Evolutionary conservation across 73 alveolate species (phyloP).

Genomic region (Paramecium sonneborni): DNA sequence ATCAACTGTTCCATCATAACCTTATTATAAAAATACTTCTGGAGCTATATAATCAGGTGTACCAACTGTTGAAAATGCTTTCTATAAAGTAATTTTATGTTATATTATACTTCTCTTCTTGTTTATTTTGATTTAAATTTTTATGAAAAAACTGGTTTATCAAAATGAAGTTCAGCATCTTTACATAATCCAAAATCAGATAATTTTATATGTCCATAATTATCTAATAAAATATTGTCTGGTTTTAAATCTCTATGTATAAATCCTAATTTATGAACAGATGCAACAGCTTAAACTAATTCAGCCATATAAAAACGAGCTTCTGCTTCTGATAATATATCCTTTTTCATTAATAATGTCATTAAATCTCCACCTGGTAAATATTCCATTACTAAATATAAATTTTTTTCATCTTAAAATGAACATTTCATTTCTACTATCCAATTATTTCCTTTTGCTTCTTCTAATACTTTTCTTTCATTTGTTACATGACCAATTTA

Average conservation of each 20-base stretch:
- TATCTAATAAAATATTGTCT: slow-evolving; percentile 55
- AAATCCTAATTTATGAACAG: slow-evolving; percentile 57
- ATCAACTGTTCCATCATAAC: slow-evolving; percentile 91
- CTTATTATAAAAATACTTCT: slow-evolving; percentile 89
- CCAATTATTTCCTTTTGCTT: slow-evolving; percentile 68
- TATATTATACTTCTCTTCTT: slow-evolving; percentile 72
- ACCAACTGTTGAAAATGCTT: slow-evolving; percentile 96
- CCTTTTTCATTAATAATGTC: slow-evolving; percentile 73
- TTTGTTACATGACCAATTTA: slow-evolving; percentile 80
- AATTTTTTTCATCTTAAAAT: slow-evolving; percentile 80
- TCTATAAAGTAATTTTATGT: background rate
- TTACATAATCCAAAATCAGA: slow-evolving; percentile 67
- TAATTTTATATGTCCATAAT: slow-evolving; percentile 55
- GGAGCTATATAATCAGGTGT: slow-evolving; percentile 99
- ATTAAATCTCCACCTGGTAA: slow-evolving; percentile 89
- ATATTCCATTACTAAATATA: slow-evolving; percentile 85
- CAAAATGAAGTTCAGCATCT: slow-evolving; percentile 40
- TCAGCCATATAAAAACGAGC: slow-evolving; percentile 66
- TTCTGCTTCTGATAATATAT: slow-evolving; percentile 57
- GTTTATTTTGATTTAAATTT: slow-evolving; percentile 67
- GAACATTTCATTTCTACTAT: slow-evolving; percentile 62
- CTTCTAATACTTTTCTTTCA: slow-evolving; percentile 74
- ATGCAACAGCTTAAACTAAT: slow-evolving; percentile 51
- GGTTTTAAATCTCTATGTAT: slow-evolving; percentile 68
- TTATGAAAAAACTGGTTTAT: slow-evolving; percentile 6